Evolutionary conservation across 2,329 filamentous ascomycete genomes (phyloP).

Genomic region (Elsinoe necatrix): DNA sequence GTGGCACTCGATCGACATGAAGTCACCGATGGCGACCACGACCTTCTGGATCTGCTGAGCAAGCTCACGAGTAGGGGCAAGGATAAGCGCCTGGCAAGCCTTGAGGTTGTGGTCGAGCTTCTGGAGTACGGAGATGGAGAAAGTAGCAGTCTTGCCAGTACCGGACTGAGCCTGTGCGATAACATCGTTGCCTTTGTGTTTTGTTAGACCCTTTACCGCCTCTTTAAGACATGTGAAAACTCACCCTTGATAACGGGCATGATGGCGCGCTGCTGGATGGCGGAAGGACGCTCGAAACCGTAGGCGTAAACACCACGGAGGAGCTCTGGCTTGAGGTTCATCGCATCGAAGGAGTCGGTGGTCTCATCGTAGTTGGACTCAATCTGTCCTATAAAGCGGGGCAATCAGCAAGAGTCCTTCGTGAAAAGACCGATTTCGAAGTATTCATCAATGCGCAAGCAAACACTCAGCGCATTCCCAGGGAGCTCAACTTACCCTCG

Average conservation of each 20-base stretch:
- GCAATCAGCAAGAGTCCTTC: background rate
- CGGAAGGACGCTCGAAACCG: slow-evolving; percentile 99
- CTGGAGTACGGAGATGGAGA: slow-evolving; percentile 98
- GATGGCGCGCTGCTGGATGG: slow-evolving; percentile 99
- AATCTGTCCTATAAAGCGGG: slow-evolving; percentile 68
- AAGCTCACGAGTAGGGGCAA: slow-evolving; percentile 95
- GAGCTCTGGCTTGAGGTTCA: slow-evolving; percentile 94
- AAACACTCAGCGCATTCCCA: background rate
- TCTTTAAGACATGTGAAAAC: slow-evolving; percentile 28
- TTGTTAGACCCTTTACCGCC: slow-evolving; percentile 16
- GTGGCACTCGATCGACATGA: slow-evolving; percentile 99
- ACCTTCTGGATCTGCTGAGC: slow-evolving; percentile 99
- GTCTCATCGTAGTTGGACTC: slow-evolving; percentile 99
- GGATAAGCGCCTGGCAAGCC: slow-evolving; percentile 93
- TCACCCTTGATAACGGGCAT: slow-evolving; percentile 99
- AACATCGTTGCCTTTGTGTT: slow-evolving; percentile 76
- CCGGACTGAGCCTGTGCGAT: slow-evolving; percentile 99
- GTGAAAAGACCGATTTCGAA: background rate
- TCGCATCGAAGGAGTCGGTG: slow-evolving; percentile 97
- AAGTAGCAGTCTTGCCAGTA: slow-evolving; percentile 99
- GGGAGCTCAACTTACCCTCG: slow-evolving; percentile 61
- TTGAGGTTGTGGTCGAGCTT: slow-evolving; percentile 94
- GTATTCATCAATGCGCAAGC: slow-evolving; percentile 5
- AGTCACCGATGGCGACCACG: slow-evolving; percentile 95
- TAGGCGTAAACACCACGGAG: slow-evolving; percentile 99